A percentile compares a stretch with the other conserved stretches of the same genome.
These are phyloP conservation scores for Leccinum barrowsii DNA, from an alignment of 768 basidiomycete genomes.

Conservation along the genomic window DNA sequence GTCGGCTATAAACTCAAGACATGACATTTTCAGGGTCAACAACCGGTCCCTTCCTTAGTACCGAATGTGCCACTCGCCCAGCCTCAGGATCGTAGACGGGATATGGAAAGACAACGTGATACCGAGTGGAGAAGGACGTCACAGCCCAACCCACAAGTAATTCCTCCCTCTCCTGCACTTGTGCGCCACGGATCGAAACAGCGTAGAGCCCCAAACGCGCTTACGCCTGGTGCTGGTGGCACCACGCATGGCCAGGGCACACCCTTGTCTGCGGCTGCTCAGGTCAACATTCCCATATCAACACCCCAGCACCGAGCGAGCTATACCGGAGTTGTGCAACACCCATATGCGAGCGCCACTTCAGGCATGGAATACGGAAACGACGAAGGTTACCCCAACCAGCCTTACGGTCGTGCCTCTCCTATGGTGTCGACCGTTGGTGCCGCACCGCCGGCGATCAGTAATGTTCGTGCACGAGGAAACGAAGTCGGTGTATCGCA, in stretches of 20 bases:
- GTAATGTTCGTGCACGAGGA: constrained; percentile 65
- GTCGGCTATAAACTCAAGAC: constrained; percentile 7
- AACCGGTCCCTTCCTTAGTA: constrained; percentile 61
- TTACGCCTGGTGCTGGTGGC: constrained; percentile 50
- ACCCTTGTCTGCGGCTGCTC: constrained; percentile 72
- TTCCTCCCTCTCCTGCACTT: constrained; percentile 75
- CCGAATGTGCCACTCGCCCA: constrained; percentile 50
- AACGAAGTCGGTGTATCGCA: constrained; percentile 67
- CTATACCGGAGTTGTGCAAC: constrained; percentile 41
- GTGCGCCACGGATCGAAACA: constrained; percentile 75
- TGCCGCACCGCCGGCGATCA: constrained; percentile 69
- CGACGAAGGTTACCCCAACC: constrained; percentile 59
- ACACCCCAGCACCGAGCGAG: constrained; percentile 47
- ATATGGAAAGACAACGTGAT: constrained; percentile 48
- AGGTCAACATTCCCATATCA: constrained; percentile 67
- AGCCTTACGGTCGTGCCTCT: constrained; percentile 72
- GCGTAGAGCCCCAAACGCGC: constrained; percentile 56
- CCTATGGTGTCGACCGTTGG: constrained; percentile 75
- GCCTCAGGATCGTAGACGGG: constrained; percentile 59
- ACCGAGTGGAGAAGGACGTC: constrained; percentile 63
- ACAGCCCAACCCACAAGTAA: constrained; percentile 50
- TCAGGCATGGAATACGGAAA: constrained; percentile 58
- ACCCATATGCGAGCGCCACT: constrained; percentile 67
- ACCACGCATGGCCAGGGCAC: constrained; percentile 51
- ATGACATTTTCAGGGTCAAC: constrained; percentile 46